Conservation (phyloP, 352 stramenopile species). For the Chrysophaeum taylorii region DNA sequence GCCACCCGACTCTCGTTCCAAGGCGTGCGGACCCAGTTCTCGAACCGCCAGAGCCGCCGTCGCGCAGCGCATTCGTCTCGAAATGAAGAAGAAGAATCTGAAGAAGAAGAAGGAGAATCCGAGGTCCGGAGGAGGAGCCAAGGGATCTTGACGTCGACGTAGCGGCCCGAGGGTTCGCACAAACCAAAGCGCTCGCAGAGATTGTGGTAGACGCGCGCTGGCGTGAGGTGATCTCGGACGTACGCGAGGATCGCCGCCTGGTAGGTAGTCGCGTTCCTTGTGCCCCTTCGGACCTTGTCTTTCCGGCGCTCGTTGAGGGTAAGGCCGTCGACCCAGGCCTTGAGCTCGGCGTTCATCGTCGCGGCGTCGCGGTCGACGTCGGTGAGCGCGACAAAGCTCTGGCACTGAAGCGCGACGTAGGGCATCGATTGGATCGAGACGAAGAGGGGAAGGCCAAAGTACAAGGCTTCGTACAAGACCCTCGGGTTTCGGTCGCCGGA, state of each 20-base stretch:
- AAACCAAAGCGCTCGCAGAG: conserved; percentile 1
- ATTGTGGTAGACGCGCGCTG: background rate
- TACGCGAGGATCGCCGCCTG: background rate
- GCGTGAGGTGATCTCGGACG: background rate
- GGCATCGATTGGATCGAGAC: conserved; percentile 5
- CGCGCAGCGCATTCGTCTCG: no score
- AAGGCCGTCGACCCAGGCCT: background rate
- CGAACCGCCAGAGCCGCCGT: background rate
- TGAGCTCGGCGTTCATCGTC: background rate
- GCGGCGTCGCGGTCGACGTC: background rate
- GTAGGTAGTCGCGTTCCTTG: background rate
- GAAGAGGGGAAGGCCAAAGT: background rate
- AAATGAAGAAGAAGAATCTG: no score
- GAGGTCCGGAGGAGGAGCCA: background rate
- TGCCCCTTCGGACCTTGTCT: background rate
- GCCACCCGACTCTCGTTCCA: no score
- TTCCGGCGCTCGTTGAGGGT: background rate
- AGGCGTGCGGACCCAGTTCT: background rate
- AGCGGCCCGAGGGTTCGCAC: background rate
- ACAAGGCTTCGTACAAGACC: conserved; percentile 4
- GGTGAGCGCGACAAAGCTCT: background rate
- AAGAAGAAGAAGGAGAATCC: no score
- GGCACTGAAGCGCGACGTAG: conserved; percentile 8
- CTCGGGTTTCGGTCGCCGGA: background rate
- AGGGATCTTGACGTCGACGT: background rate